phyloP scores from a whole-genome alignment of 2,329 filamentous ascomycete genomes.

The Fusarium graminum region DNA sequence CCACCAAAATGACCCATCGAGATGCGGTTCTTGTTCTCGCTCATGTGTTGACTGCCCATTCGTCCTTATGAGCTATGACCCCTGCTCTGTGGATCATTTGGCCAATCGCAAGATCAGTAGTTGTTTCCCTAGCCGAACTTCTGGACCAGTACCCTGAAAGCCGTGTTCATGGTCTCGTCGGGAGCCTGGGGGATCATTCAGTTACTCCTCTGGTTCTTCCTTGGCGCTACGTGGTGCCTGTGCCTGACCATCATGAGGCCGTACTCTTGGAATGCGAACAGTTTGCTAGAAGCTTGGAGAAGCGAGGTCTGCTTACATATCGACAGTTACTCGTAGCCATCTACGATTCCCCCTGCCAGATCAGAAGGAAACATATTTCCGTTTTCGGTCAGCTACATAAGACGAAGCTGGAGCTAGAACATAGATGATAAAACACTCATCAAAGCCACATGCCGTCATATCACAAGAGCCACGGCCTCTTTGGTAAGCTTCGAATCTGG shows the following conservation, averaged over 20 bases:
- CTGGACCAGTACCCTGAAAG: conserved; percentile 6
- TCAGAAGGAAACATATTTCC: conserved; percentile 20
- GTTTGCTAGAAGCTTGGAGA: conserved; percentile 5
- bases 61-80: conserved; percentile 26
- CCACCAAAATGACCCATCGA: conserved; percentile 38
- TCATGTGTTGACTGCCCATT: conserved; percentile 47
- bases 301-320: neutral
- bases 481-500: conserved; percentile 24
- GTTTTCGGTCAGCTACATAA: conserved; percentile 27
- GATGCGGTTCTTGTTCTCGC: conserved; percentile 33
- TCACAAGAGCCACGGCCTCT: conserved; percentile 18
- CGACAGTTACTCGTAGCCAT: neutral
- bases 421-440: conserved; percentile 28
- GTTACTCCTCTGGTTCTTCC: conserved; percentile 11
- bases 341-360: neutral
- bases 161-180: conserved; percentile 2
- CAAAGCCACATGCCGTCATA: conserved; percentile 26
- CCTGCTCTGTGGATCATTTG: conserved; percentile 24
- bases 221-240: conserved; percentile 17
- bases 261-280: neutral
- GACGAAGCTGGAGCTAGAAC: conserved; percentile 26
- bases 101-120: conserved; percentile 34
- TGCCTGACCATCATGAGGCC: conserved; percentile 31
- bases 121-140: conserved; percentile 17
- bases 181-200: conserved; percentile 12